Percentiles rank a stretch among this genome's conserved stretches.
Conservation (phyloP, 2,329 filamentous ascomycete species). For the Daldinia eschscholtzii region DNA sequence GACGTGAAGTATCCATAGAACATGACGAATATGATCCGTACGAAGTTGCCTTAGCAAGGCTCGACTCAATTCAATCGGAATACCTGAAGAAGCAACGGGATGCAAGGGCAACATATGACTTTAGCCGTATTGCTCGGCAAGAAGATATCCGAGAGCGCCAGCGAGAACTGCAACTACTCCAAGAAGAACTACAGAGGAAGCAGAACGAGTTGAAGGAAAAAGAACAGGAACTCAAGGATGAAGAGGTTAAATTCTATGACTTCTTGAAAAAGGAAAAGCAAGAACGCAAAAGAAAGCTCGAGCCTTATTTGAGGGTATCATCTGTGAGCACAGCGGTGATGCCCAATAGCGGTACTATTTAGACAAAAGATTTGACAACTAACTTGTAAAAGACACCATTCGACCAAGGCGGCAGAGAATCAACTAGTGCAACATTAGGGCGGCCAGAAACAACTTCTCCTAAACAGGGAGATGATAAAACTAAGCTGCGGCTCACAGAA, state of each 20-base stretch:
- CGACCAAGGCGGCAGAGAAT: background rate
- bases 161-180: background rate
- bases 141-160: slow-evolving; percentile 2
- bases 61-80: slow-evolving; percentile 1
- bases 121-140: background rate
- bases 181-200: slow-evolving; percentile 8
- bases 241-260: background rate
- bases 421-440: background rate
- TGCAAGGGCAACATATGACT: background rate
- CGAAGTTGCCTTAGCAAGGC: background rate
- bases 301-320: slow-evolving; percentile 1
- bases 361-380: background rate
- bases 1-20: background rate
- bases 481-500: background rate
- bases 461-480: background rate
- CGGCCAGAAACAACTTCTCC: background rate
- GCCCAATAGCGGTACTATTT: background rate
- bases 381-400: background rate
- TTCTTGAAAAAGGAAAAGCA: background rate
- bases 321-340: background rate
- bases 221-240: background rate
- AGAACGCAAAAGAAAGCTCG: background rate
- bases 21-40: slow-evolving; percentile 4
- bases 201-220: background rate
- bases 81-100: background rate